Conservation (phyloP, 306 rosid species). For the Corylus heterophylla region DNA sequence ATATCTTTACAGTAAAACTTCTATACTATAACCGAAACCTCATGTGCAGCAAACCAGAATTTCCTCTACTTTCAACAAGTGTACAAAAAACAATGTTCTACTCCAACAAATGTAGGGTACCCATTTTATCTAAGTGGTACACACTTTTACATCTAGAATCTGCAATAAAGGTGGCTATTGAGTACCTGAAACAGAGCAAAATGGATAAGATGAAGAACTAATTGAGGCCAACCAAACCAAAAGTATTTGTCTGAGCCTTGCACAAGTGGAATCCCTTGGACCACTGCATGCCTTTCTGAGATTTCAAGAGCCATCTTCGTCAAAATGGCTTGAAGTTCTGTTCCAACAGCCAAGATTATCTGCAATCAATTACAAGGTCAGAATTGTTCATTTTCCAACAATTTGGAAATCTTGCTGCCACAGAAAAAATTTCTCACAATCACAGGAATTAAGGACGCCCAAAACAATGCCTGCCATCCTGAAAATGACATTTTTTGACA, state of each 20-base stretch:
- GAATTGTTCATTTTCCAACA: constrained; percentile 20
- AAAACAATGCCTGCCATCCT: constrained; percentile 80
- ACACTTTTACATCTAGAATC: not conserved
- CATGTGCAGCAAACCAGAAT: not conserved
- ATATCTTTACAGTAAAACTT: not conserved
- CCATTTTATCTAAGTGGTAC: not conserved
- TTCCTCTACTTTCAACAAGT: not conserved
- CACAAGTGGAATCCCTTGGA: constrained; percentile 97
- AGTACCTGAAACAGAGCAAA: constrained; percentile 92
- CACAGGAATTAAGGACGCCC: constrained; percentile 87
- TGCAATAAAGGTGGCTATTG: constrained; percentile 12
- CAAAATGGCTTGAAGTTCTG: constrained; percentile 77
- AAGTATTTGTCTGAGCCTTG: constrained; percentile 85
- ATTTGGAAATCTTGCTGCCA: not conserved
- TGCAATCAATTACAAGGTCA: constrained; percentile 30
- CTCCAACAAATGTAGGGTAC: not conserved
- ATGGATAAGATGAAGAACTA: constrained; percentile 91
- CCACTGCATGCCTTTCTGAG: constrained; percentile 86
- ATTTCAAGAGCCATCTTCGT: constrained; percentile 93
- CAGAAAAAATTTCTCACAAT: constrained; percentile 50
- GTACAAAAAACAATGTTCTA: not conserved
- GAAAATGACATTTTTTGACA: constrained; percentile 21
- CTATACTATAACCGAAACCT: not conserved
- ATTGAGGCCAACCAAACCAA: constrained; percentile 88
- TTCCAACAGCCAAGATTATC: constrained; percentile 90